Base-by-base conservation (phyloP, 805 yeast species). In the Starmerella kuoi region DNA sequence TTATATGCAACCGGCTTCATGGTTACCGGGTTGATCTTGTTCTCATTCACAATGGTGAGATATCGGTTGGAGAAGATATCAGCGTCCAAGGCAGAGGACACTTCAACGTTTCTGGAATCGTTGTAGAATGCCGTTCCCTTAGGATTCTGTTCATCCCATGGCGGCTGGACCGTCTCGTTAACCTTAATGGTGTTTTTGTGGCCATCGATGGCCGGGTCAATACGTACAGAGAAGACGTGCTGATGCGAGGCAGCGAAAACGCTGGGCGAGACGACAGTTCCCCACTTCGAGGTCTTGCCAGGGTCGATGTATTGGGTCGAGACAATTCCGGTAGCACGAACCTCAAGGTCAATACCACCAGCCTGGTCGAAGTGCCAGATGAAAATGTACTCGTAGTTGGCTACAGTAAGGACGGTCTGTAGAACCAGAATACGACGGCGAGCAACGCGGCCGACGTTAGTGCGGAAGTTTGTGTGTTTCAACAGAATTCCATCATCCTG, bases 181-280 rank as follows among this genome's bases (percentile, higher is more conserved):
- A 70, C 79, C 36, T 72, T 74, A 46, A 80, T 81, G 4, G 88
- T 66, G 68, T 81, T 81, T 48, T 75, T 66, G 61, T 79, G 79
- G 54, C 93, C 93, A 56, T 81, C 93, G 38, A 81, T 59, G 42
- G 87, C 83, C 25, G 87, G 81, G 61, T 81, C 91, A 55, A 81
- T 73, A 67, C 91, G 76, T 65, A 80, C 77, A 3, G 84, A 74
- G 53, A 81, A 67, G 57, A 81, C 68, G 64, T 81, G 93, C 66
- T 81, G 93, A 62, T 81, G 93, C 67, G 75, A 77, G 24, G 87
- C 78, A 37, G 93, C 93, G 71, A 79, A 71, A 43, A 77, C 86
- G 56, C 78, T 75, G 48, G 86, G 87, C 25, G 84, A 85, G 45
- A 81, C 79, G 45, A 72, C 72, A 21, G 87, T 81, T 54, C 86